Conservation (phyloP, 345 rosid genomes). For the Psidium friedrichsthalianum region DNA sequence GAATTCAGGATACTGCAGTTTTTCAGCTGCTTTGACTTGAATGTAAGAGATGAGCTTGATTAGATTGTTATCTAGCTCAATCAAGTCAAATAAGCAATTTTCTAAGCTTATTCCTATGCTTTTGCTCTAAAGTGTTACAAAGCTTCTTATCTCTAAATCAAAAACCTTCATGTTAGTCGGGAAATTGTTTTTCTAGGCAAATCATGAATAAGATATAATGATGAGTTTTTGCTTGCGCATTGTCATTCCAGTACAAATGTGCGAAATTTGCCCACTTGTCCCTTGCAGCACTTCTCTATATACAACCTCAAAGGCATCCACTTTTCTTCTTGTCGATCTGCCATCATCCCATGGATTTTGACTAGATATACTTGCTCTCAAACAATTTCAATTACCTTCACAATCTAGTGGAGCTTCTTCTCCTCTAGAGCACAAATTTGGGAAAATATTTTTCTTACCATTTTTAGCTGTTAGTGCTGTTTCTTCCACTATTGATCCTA, state of each 20-base stretch:
- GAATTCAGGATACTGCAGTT: neutral
- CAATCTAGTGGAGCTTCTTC: neutral
- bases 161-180: neutral
- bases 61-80: neutral
- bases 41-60: neutral
- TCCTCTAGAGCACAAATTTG: neutral
- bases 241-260: neutral
- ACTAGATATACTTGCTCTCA: neutral
- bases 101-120: neutral
- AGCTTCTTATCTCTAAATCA: neutral
- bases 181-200: neutral
- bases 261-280: neutral
- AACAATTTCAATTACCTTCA: neutral
- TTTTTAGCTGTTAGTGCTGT: neutral
- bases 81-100: neutral
- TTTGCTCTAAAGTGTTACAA: neutral
- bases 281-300: neutral
- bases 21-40: neutral
- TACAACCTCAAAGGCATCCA: neutral
- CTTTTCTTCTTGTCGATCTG: neutral
- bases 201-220: neutral
- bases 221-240: neutral
- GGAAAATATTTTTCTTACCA: neutral
- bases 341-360: neutral
- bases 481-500: neutral